A percentile compares a stretch with the other conserved stretches of the same genome.
Conservation (phyloP, 352 stramenopile species). For the Globisporangium uncinulatum region DNA sequence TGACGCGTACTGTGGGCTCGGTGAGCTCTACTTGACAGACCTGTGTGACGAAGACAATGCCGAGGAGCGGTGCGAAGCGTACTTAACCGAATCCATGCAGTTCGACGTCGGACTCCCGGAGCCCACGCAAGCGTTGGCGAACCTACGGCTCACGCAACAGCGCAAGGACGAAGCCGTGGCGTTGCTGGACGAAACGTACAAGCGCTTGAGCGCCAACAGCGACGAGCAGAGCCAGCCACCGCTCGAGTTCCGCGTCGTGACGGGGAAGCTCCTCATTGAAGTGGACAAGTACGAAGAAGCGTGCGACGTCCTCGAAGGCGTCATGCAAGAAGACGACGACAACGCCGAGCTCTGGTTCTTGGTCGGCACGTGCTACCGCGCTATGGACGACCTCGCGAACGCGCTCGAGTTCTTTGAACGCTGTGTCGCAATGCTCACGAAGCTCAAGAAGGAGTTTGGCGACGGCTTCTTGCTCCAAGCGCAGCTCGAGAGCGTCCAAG, state of each 20-base stretch:
- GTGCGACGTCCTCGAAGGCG: slow-evolving; percentile 74
- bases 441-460: slow-evolving; percentile 69
- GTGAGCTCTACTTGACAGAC: slow-evolving; percentile 98
- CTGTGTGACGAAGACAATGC: slow-evolving; percentile 92
- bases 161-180: slow-evolving; percentile 83
- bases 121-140: slow-evolving; percentile 93
- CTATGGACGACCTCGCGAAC: slow-evolving; percentile 74
- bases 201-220: slow-evolving; percentile 78
- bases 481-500: slow-evolving; percentile 73
- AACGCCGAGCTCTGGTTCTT: slow-evolving; percentile 89
- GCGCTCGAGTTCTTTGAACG: slow-evolving; percentile 86
- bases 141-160: slow-evolving; percentile 92
- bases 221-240: slow-evolving; percentile 69
- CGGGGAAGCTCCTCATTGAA: slow-evolving; percentile 83
- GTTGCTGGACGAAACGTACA: slow-evolving; percentile 90
- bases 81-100: slow-evolving; percentile 87
- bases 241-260: slow-evolving; percentile 81
- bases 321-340: slow-evolving; percentile 88
- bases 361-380: slow-evolving; percentile 82
- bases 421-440: slow-evolving; percentile 69
- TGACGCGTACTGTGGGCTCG: slow-evolving; percentile 91
- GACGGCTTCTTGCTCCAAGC: slow-evolving; percentile 70
- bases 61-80: slow-evolving; percentile 89
- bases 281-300: slow-evolving; percentile 81
- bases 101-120: slow-evolving; percentile 89